Evolutionary conservation across 2,329 filamentous ascomycete genomes (phyloP).

Genomic region (Cyanodermella asteris): DNA sequence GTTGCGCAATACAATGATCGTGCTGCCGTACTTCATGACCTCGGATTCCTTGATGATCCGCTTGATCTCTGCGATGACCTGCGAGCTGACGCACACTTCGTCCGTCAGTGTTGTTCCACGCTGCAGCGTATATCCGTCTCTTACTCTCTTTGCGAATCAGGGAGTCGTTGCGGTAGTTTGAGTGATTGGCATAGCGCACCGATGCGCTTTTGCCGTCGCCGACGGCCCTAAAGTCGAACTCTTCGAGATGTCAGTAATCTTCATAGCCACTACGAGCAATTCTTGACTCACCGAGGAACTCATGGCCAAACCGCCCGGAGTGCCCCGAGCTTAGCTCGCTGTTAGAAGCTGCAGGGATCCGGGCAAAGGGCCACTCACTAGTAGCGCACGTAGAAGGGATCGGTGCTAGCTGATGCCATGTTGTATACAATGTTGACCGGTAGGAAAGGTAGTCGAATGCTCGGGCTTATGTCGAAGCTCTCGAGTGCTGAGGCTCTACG

Average conservation of each 20-base stretch:
- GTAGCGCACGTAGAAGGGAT: conserved; percentile 90
- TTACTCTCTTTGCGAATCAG: conserved; percentile 97
- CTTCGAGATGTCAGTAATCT: conserved; percentile 23
- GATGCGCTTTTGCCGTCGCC: conserved; percentile 85
- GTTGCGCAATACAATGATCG: background rate
- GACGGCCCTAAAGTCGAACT: conserved; percentile 88
- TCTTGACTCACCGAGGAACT: conserved; percentile 58
- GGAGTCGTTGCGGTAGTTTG: conserved; percentile 96
- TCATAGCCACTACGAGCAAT: background rate
- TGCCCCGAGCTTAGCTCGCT: conserved; percentile 58
- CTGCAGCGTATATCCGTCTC: conserved; percentile 15
- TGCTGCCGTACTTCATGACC: conserved; percentile 63
- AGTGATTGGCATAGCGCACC: conserved; percentile 96
- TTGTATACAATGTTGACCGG: conserved; percentile 14
- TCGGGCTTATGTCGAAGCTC: no score
- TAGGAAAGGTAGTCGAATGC: no score
- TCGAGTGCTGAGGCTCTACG: no score
- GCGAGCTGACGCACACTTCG: conserved; percentile 82
- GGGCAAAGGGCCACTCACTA: conserved; percentile 44
- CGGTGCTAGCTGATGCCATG: conserved; percentile 47
- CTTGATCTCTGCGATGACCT: conserved; percentile 84
- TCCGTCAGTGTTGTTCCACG: conserved; percentile 2
- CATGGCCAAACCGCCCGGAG: conserved; percentile 90
- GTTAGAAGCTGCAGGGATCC: conserved; percentile 20
- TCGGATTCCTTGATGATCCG: conserved; percentile 93